Percentiles rank a stretch among this genome's conserved stretches.
These are phyloP conservation scores for Chlorociboria aeruginascens DNA, from an alignment of 495 filamentous ascomycete species.

Conservation along the genomic window DNA sequence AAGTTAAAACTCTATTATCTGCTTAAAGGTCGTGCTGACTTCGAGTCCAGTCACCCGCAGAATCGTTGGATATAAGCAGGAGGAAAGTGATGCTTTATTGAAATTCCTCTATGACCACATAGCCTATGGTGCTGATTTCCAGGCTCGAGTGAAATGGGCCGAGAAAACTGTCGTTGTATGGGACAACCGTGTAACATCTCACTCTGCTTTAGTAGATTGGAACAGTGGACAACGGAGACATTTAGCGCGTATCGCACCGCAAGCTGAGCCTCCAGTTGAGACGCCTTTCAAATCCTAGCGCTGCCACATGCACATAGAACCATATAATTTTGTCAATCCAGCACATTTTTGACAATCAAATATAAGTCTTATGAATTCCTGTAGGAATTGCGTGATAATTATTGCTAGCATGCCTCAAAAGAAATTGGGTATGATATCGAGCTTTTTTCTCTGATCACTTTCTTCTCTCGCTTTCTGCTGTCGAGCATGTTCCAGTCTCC, in stretches of 20 bases:
- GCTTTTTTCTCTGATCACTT: constrained; percentile 2
- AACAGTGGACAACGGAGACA: constrained; percentile 66
- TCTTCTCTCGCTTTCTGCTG: constrained; percentile 1
- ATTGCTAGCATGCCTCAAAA: constrained; percentile 1
- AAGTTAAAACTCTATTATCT: constrained; percentile 26
- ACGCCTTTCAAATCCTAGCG: constrained; percentile 40
- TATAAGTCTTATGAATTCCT: neutral
- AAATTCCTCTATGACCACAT: constrained; percentile 89
- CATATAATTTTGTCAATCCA: no score
- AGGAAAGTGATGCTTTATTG: constrained; percentile 53
- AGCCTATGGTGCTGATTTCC: constrained; percentile 72
- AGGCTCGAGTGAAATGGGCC: constrained; percentile 77
- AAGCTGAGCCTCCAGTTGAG: constrained; percentile 66
- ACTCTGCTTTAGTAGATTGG: constrained; percentile 74
- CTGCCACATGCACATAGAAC: neutral
- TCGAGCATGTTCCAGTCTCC: constrained; percentile 5
- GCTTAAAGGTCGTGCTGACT: constrained; percentile 22
- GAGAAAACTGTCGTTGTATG: constrained; percentile 75
- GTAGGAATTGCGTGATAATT: neutral
- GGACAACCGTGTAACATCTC: constrained; percentile 74
- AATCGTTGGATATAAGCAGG: constrained; percentile 56
- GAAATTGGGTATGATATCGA: constrained; percentile 14
- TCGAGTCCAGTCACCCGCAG: constrained; percentile 33
- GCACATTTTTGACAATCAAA: neutral
- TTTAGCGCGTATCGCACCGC: constrained; percentile 72